These are phyloP conservation scores for Rhinocladiella mackenziei DNA, from an alignment of 2,329 filamentous ascomycete genomes.

Conservation along the genomic window DNA sequence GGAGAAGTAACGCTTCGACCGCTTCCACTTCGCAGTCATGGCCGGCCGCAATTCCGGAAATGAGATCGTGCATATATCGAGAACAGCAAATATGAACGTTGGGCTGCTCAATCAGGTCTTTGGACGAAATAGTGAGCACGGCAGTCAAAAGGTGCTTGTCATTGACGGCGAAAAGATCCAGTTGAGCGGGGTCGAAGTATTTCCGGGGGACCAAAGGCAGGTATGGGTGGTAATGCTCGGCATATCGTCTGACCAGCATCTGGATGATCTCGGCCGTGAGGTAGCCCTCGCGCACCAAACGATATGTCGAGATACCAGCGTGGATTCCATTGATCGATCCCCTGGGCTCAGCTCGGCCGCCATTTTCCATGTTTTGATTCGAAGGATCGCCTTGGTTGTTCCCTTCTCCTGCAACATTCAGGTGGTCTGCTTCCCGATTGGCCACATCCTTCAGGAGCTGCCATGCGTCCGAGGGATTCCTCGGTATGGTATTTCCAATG, in stretches of 20 bases:
- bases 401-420: conserved; percentile 22
- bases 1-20: conserved; percentile 64
- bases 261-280: conserved; percentile 50
- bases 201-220: conserved; percentile 63
- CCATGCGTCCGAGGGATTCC: conserved; percentile 49
- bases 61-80: conserved; percentile 65
- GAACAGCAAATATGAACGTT: conserved; percentile 63
- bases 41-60: conserved; percentile 63
- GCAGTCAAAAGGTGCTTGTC: conserved; percentile 67
- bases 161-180: conserved; percentile 55
- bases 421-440: conserved; percentile 33
- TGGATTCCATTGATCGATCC: conserved; percentile 32
- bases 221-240: conserved; percentile 64
- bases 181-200: conserved; percentile 52
- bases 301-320: conserved; percentile 41
- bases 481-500: conserved; percentile 41
- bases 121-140: conserved; percentile 66
- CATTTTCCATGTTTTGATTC: conserved; percentile 28
- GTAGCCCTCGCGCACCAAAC: conserved; percentile 43
- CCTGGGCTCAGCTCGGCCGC: conserved; percentile 11
- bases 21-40: conserved; percentile 65
- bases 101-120: conserved; percentile 63
- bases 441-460: conserved; percentile 46
- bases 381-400: conserved; percentile 28
- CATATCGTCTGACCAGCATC: conserved; percentile 56